These are phyloP conservation scores for Moricandia arvensis DNA, from an alignment of 345 rosid species.

Conservation along the genomic window DNA sequence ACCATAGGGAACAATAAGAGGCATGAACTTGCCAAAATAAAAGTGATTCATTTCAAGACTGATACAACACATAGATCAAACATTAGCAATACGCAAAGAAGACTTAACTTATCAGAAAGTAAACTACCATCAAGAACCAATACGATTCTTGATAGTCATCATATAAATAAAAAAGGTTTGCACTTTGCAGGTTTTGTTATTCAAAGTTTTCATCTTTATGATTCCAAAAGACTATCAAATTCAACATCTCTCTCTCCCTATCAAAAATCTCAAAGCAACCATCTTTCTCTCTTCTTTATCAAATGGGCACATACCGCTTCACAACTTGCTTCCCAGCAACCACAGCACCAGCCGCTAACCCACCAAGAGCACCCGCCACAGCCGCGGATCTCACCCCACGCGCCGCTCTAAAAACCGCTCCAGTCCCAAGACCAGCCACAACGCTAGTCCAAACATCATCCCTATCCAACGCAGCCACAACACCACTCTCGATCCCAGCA, in stretches of 20 bases:
- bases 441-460: conserved; percentile 93
- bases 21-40: neutral
- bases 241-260: conserved; percentile 26
- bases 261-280: conserved; percentile 28
- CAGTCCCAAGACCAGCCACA: conserved; percentile 88
- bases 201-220: conserved; percentile 28
- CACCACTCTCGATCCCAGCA: conserved; percentile 77
- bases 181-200: conserved; percentile 21
- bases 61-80: conserved; percentile 20
- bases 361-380: conserved; percentile 94
- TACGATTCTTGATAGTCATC: neutral
- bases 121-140: conserved; percentile 8
- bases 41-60: conserved; percentile 8
- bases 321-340: conserved; percentile 74
- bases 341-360: conserved; percentile 69
- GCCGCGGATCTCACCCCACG: conserved; percentile 93
- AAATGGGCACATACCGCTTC: conserved; percentile 83
- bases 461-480: conserved; percentile 57
- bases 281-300: neutral
- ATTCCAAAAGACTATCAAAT: conserved; percentile 21
- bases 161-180: neutral
- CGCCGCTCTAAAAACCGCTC: conserved; percentile 85
- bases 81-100: neutral
- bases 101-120: conserved; percentile 2
- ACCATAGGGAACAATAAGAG: neutral